phyloP scores from a whole-genome alignment of 495 filamentous ascomycete genomes.

The Geoglossum glabrum region DNA sequence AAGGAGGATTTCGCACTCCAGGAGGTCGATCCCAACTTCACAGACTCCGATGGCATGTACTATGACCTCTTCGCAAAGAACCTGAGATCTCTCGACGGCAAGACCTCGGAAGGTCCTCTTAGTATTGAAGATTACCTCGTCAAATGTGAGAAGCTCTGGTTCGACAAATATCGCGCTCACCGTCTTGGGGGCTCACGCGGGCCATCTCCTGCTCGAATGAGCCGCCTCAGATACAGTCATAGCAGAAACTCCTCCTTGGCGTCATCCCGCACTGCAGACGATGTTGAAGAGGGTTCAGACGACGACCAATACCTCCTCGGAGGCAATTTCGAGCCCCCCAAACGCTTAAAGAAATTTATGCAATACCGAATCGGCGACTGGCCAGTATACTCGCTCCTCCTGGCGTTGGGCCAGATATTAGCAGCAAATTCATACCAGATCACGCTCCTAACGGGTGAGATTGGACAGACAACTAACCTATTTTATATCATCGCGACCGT shows the following conservation, averaged over 20 bases:
- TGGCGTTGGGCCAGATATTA: conserved; percentile 38
- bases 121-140: conserved; percentile 43
- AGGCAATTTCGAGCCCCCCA: conserved; percentile 42
- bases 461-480: conserved; percentile 36
- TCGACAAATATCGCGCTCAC: conserved; percentile 32
- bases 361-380: conserved; percentile 32
- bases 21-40: conserved; percentile 47
- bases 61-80: conserved; percentile 35
- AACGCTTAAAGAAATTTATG: conserved; percentile 31
- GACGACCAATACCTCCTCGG: conserved; percentile 40
- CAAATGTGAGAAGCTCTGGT: conserved; percentile 46
- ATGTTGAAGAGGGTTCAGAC: not conserved
- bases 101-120: conserved; percentile 31
- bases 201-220: not conserved
- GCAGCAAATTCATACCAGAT: conserved; percentile 50
- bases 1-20: conserved; percentile 42
- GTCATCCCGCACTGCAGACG: not conserved
- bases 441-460: conserved; percentile 39
- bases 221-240: not conserved
- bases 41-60: conserved; percentile 38
- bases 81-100: conserved; percentile 29
- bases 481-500: conserved; percentile 42
- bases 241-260: not conserved
- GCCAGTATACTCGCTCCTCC: conserved; percentile 52
- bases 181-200: conserved; percentile 18